Base-by-base conservation (phyloP, 2,329 filamentous ascomycete species). In the Tolypocladium cylindrosporum region DNA sequence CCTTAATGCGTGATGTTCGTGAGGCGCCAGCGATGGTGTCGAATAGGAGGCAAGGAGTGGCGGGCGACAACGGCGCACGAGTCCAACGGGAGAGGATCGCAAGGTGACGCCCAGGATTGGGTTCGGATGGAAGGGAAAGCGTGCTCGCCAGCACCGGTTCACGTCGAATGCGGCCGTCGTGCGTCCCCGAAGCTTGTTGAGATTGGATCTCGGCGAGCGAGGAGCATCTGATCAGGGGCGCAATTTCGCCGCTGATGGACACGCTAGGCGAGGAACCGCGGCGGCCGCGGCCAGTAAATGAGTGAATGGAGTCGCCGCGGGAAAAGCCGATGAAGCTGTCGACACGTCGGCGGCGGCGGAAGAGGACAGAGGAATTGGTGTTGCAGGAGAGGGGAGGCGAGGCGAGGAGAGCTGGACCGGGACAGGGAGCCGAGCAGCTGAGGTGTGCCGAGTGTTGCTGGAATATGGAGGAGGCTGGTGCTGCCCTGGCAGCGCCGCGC, bases 1-100 rank as follows among this genome's bases (percentile, higher is more conserved):
- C 66, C 62, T 64, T 63, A 60, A 61, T 52, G 43, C 41, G 39
- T 55, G 56, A 53, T 52, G 53, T 48, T n/a, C 40, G 56, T 34
- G 40, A n/a, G 21, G 34, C 21, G 45, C 24, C n/a, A 8, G n/a
- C 39, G 53, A 34, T 54, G 14, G 48, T 56, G 21, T 50, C 54
- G 54, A 24, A 16, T 19, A 14, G 36, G 41, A 13, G 14, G 24
- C 14, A 16, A 56, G 13, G 36, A 19, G 48, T 3, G 27, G 48
- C 6, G 19, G 48, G 34, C 19, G 31, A 36, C 19, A 36, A n/a
- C 31, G 48, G 19, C 27, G 31, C 4, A 31, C 8, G 2, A 21
- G 48, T 5, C 48, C 19, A 8, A 13, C 48, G 48, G 10, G 21
- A 21, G 2, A 4, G 19, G 7, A 13, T 21, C 19, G 31, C 48